phyloP scores from a whole-genome alignment of 148 eudicot species.

The Vaccinium vitisidaea region DNA sequence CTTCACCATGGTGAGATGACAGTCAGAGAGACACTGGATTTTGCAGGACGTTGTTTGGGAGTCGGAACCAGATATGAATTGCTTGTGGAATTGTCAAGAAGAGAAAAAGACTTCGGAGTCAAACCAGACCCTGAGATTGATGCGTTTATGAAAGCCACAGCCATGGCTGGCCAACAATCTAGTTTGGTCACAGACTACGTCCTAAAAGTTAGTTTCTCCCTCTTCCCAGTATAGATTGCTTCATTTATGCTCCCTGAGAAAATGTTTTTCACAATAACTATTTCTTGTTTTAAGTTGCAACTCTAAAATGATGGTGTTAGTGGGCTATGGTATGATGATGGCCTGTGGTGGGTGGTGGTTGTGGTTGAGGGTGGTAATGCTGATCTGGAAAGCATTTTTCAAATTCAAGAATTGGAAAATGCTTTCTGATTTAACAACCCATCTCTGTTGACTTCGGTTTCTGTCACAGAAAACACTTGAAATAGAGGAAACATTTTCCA shows the following conservation, averaged over 20 bases:
- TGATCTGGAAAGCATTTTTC: not conserved
- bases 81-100: slow-evolving; percentile 38
- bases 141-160: slow-evolving; percentile 51
- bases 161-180: slow-evolving; percentile 42
- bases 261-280: not conserved
- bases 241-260: not conserved
- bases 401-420: not conserved
- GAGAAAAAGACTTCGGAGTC: slow-evolving; percentile 38
- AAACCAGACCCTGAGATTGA: slow-evolving; percentile 49
- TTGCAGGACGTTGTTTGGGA: slow-evolving; percentile 44
- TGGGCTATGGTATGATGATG: not conserved
- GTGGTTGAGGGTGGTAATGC: not conserved
- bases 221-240: not conserved
- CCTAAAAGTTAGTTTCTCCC: slow-evolving; percentile 31
- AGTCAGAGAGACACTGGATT: slow-evolving; percentile 48
- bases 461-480: not conserved
- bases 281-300: not conserved
- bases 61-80: slow-evolving; percentile 42
- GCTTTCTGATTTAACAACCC: not conserved
- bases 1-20: slow-evolving; percentile 58
- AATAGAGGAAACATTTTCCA: not conserved
- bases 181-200: slow-evolving; percentile 48
- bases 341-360: not conserved
- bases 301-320: not conserved
- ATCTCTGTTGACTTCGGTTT: not conserved